These are phyloP conservation scores for Clavaria fumosa DNA, from an alignment of 768 basidiomycete species.

Conservation along the genomic window DNA sequence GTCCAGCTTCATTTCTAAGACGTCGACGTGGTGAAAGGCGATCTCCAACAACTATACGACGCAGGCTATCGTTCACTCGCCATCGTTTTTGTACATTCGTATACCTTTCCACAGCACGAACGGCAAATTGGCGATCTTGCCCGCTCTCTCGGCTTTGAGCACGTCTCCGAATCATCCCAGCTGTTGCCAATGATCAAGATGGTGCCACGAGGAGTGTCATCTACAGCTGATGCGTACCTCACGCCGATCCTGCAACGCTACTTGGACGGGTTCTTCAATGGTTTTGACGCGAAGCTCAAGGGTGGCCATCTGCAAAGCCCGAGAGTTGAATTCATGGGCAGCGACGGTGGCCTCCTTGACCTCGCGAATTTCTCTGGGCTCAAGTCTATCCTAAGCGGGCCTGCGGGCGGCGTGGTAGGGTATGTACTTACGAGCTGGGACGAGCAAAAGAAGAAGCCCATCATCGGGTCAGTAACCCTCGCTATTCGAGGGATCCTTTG, in stretches of 20 bases:
- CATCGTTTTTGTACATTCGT: constrained; percentile 83
- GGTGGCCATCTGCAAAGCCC: constrained; percentile 43
- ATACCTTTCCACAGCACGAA: constrained; percentile 84
- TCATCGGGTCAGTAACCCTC: constrained; percentile 55
- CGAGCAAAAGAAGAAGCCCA: constrained; percentile 44
- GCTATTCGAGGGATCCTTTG: too few relatives aligned
- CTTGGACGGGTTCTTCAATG: constrained; percentile 80
- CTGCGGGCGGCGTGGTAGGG: constrained; percentile 92
- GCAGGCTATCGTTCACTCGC: constrained; percentile 83
- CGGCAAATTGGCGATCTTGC: constrained; percentile 55
- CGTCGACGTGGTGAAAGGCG: constrained; percentile 30
- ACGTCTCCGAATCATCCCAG: constrained; percentile 77
- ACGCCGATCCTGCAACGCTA: constrained; percentile 79
- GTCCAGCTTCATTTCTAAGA: constrained; percentile 25
- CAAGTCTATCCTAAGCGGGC: constrained; percentile 86
- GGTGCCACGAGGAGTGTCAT: constrained; percentile 83
- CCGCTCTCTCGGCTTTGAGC: constrained; percentile 68
- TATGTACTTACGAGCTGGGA: constrained; percentile 92
- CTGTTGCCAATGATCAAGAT: constrained; percentile 93
- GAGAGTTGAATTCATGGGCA: constrained; percentile 91
- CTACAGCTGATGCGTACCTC: constrained; percentile 90
- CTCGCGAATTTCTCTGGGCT: constrained; percentile 78
- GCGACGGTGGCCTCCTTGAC: constrained; percentile 77
- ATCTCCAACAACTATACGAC: constrained; percentile 58
- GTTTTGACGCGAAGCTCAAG: constrained; percentile 64